phyloP scores from a whole-genome alignment of 2,329 filamentous ascomycete genomes.

The Pseudogymnoascus sp. region DNA sequence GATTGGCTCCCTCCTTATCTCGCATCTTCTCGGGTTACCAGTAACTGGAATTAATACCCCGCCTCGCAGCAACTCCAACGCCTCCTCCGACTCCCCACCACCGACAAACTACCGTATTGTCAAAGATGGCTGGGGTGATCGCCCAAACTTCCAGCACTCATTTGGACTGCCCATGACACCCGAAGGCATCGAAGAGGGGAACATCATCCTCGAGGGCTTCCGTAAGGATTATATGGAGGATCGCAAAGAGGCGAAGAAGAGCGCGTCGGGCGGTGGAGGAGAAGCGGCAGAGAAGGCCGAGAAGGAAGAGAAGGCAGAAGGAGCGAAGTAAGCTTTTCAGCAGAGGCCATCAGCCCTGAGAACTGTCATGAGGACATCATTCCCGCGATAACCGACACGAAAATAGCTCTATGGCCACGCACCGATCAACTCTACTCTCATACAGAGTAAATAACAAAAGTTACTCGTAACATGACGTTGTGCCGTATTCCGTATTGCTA shows the following conservation, averaged over 20 bases:
- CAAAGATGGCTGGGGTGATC: constrained; percentile 4
- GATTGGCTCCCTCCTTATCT: background rate
- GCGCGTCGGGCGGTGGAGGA: background rate
- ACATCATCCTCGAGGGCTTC: background rate
- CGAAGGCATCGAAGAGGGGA: background rate
- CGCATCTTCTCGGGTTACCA: background rate
- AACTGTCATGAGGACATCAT: background rate
- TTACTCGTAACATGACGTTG: background rate
- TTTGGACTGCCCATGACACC: constrained; percentile 6
- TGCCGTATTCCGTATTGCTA: background rate
- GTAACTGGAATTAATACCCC: background rate
- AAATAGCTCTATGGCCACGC: background rate
- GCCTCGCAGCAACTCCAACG: background rate
- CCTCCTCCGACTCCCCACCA: background rate
- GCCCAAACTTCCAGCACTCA: background rate
- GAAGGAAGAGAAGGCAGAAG: background rate
- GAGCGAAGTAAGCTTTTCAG: background rate
- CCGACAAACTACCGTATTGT: background rate
- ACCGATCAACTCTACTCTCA: background rate
- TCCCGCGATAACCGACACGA: background rate
- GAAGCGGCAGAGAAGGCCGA: background rate
- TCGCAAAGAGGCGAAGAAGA: background rate
- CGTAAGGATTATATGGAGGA: background rate
- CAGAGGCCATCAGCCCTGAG: background rate
- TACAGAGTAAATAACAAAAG: background rate